A percentile compares a stretch with the other conserved stretches of the same genome.
Conservation (phyloP, 768 basidiomycete genomes). For the Lentinula boryana region DNA sequence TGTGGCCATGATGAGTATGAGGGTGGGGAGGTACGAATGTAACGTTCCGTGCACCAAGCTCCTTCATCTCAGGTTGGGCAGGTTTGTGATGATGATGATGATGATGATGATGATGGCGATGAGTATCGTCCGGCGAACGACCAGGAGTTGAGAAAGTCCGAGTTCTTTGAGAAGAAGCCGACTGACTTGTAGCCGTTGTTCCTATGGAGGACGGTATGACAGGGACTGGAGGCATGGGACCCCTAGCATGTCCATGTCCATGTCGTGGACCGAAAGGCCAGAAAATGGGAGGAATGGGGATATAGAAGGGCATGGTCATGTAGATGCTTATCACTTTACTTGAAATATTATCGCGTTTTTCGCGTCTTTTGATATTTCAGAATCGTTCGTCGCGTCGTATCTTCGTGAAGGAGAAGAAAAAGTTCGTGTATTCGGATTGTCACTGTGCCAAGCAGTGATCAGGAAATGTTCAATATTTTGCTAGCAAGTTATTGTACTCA, state of each 20-base stretch:
- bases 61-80: neutral
- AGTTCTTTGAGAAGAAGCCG: neutral
- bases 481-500: neutral
- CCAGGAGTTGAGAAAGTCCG: neutral
- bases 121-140: neutral
- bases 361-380: neutral
- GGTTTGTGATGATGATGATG: too few relatives aligned
- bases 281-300: neutral
- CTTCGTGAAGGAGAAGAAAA: neutral
- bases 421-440: too few relatives aligned
- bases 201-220: neutral
- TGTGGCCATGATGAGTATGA: neutral
- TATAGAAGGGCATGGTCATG: neutral
- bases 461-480: neutral
- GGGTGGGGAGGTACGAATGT: neutral
- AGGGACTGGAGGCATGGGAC: neutral
- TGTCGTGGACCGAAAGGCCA: neutral
- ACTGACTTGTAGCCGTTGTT: neutral
- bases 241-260: neutral
- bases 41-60: neutral
- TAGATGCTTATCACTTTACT: neutral
- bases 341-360: neutral
- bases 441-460: neutral
- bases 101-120: too few relatives aligned
- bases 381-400: neutral